Percentiles rank a stretch among this genome's conserved stretches.
Conservation (phyloP, 148 eudicot genomes). For the Rhododendron ferrugineum region DNA sequence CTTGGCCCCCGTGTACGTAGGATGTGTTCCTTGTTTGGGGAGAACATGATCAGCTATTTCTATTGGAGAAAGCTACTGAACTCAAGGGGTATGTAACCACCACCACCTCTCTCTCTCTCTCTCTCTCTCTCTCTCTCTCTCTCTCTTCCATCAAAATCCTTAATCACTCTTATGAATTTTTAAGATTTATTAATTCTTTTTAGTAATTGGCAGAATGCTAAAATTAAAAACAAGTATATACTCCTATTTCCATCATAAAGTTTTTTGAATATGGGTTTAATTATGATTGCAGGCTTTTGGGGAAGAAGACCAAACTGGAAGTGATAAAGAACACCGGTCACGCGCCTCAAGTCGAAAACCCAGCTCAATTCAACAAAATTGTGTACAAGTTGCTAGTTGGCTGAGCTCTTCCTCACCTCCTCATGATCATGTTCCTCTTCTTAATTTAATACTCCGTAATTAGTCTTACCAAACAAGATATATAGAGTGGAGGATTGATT, state of each 20-base stretch:
- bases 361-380: constrained; percentile 31
- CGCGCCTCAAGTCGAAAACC: constrained; percentile 35
- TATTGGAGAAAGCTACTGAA: constrained; percentile 41
- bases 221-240: no score
- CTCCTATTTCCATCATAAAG: no score
- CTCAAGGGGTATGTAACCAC: constrained; percentile 38
- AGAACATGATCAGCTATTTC: constrained; percentile 45
- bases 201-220: no score
- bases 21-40: constrained; percentile 54
- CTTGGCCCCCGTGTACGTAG: constrained; percentile 12
- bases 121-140: no score
- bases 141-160: not conserved
- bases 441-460: no score
- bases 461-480: no score
- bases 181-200: no score
- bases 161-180: no score
- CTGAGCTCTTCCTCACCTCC: constrained; percentile 5
- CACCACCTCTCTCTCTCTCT: not conserved
- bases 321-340: constrained; percentile 36
- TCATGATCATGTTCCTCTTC: not conserved
- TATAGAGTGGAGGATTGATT: not conserved
- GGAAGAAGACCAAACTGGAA: constrained; percentile 35
- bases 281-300: constrained; percentile 32
- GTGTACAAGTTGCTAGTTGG: constrained; percentile 28
- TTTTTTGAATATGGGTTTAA: not conserved